These are phyloP conservation scores for Tricholoma terreum DNA, from an alignment of 768 basidiomycete species.

Conservation along the genomic window DNA sequence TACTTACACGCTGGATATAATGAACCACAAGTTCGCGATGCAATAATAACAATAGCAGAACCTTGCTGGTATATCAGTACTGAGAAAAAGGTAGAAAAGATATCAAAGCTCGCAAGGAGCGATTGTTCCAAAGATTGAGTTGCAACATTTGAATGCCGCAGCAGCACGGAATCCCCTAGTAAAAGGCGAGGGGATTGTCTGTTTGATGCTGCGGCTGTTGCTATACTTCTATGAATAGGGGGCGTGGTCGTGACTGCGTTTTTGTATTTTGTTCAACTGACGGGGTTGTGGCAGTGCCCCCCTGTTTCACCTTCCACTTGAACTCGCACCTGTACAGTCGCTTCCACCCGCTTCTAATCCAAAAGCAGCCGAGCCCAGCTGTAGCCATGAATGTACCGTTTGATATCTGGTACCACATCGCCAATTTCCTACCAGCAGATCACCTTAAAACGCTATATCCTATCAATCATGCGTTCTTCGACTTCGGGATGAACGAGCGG, in stretches of 20 bases:
- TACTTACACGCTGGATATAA: no score
- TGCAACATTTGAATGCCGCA: slow-evolving; percentile 21
- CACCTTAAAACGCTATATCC: no score
- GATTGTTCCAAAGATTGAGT: slow-evolving; percentile 19
- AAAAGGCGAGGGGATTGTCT: slow-evolving; percentile 33
- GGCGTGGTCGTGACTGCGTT: not conserved
- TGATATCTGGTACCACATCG: not conserved
- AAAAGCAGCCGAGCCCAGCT: no score
- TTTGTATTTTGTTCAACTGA: slow-evolving; percentile 16
- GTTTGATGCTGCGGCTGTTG: slow-evolving; percentile 26
- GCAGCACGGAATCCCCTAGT: slow-evolving; percentile 32
- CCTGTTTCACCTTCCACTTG: not conserved
- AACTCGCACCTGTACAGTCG: no score
- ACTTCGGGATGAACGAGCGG: no score
- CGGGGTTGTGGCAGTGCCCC: slow-evolving; percentile 17
- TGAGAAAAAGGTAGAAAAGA: not conserved
- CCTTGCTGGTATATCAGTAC: no score
- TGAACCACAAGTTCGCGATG: no score
- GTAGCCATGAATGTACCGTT: not conserved
- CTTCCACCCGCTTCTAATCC: no score
- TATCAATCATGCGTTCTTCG: no score
- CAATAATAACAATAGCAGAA: no score
- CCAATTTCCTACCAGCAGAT: no score
- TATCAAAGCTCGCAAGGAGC: slow-evolving; percentile 10
- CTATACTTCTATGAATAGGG: not conserved